Conservation (phyloP, 2,329 filamentous ascomycete genomes). For the Lachnellula arida region DNA sequence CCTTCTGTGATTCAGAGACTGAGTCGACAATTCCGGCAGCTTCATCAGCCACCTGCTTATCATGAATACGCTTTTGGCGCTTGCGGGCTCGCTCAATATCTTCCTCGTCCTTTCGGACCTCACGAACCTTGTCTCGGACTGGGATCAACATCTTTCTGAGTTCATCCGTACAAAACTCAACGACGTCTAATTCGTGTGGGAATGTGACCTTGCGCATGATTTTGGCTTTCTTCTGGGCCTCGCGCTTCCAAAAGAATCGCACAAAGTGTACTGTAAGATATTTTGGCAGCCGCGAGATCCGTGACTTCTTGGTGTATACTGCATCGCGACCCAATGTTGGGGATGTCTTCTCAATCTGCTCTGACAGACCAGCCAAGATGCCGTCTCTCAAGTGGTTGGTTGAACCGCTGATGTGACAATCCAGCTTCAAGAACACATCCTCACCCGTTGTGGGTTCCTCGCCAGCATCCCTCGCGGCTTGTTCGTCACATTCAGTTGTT, state of each 20-base stretch:
- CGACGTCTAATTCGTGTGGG: constrained; percentile 83
- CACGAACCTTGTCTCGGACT: constrained; percentile 92
- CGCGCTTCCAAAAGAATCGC: constrained; percentile 95
- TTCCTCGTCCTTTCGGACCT: constrained; percentile 90
- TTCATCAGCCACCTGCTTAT: constrained; percentile 45
- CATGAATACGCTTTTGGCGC: constrained; percentile 68
- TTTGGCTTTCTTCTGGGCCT: constrained; percentile 97
- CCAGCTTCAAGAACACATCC: constrained; percentile 84
- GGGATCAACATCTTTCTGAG: constrained; percentile 78
- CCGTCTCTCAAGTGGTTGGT: constrained; percentile 92
- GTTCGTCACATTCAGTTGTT: constrained; percentile 77
- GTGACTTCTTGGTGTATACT: constrained; percentile 84
- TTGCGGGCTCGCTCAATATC: constrained; percentile 90
- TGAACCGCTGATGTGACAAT: constrained; percentile 85
- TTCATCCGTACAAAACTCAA: constrained; percentile 93
- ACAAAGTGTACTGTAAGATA: constrained; percentile 97
- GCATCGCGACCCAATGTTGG: constrained; percentile 72
- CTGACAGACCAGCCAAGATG: constrained; percentile 72
- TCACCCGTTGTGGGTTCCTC: constrained; percentile 64
- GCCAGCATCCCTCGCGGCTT: constrained; percentile 66
- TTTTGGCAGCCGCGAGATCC: constrained; percentile 84
- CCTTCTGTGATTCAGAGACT: constrained; percentile 38
- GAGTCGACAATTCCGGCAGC: constrained; percentile 44
- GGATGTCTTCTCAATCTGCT: constrained; percentile 89
- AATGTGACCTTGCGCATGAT: constrained; percentile 99